Evolutionary conservation across 176 grass and related monocot species (phyloP), one percentile per base, ranked within the genome.

Genomic region (Aegilops umbellulata): DNA sequence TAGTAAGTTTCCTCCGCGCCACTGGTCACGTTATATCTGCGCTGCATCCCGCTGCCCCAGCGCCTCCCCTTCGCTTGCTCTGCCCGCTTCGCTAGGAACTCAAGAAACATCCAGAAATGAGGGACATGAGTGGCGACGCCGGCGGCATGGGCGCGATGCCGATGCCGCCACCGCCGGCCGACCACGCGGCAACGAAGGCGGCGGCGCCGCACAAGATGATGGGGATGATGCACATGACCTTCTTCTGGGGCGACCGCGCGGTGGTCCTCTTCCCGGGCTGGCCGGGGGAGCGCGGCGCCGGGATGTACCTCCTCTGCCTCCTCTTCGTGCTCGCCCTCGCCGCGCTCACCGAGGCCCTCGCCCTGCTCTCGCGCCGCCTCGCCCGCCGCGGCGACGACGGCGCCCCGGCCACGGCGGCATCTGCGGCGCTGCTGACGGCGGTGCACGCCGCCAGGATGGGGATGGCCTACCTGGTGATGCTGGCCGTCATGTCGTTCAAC

Each of bases 401-500:
- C 71, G 10, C n/a, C 36, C 23, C 69, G 67, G 88, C 34, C 29
- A 60, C 63, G 44, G 57, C 63, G 64, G 76, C 36, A 6, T 76
- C 46, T 4, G 86, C 17, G 26, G 25, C 42, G n/a, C 61, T 42
- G 65, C 77, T 88, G 29, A 22, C 87, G 26, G 82, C 88, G 5
- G 79, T 64, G 29, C 90, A 95, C 46, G 79, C 75, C 34, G 65
- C 82, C 23, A 86, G 51, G 88, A 79, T 93, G 69, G 93, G 83
- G 24, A 73, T 91, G 20, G 36, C 80, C 7, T 93, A 95, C 89
- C 27, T 95, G 35, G 88, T 87, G 57, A 95, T 95, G 93, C 86
- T 95, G 47, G 88, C 91, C 23, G 29, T 82, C 80, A 95, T 95
- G 93, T 93, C 93, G 3, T 95, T 95, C 74, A 93, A 95, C 75